A percentile compares a stretch with the other conserved stretches of the same genome.
These are phyloP conservation scores for Colletotrichum sansevieriae DNA, from an alignment of 2,329 filamentous ascomycete species.

Conservation along the genomic window DNA sequence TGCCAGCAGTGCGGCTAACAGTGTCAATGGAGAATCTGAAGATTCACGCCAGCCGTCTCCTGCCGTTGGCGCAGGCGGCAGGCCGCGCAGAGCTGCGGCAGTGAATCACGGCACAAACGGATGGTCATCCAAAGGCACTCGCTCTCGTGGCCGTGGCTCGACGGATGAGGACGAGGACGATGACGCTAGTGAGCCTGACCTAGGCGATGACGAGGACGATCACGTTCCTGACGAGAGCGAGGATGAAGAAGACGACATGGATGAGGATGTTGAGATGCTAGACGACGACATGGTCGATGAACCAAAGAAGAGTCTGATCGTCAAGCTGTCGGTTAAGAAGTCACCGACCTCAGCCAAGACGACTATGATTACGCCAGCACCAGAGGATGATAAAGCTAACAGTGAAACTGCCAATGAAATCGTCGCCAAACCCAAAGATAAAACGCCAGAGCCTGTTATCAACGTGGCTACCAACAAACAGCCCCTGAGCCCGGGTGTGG, in stretches of 20 bases:
- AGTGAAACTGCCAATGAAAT: conserved; percentile 25
- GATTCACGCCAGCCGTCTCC: conserved; percentile 46
- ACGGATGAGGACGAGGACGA: conserved; percentile 68
- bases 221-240: conserved; percentile 73
- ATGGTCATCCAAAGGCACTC: conserved; percentile 49
- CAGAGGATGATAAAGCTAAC: conserved; percentile 23
- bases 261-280: conserved; percentile 67
- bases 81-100: conserved; percentile 65
- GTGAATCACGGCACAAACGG: conserved; percentile 64
- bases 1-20: conserved; percentile 61
- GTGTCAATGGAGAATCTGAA: conserved; percentile 60
- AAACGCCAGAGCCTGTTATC: conserved; percentile 39
- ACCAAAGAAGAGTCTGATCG: conserved; percentile 72
- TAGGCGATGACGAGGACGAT: conserved; percentile 81
- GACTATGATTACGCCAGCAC: conserved; percentile 22
- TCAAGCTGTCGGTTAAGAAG: conserved; percentile 74
- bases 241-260: conserved; percentile 69
- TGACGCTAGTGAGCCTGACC: conserved; percentile 78
- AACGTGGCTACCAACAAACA: conserved; percentile 38
- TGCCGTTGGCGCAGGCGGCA: conserved; percentile 58
- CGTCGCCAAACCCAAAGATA: conserved; percentile 23
- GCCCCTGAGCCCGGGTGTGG: conserved; percentile 49
- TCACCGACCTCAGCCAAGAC: conserved; percentile 48
- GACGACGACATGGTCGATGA: conserved; percentile 66
- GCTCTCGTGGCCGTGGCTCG: conserved; percentile 59